Base-by-base conservation (phyloP, 768 basidiomycete genomes). In the Boletus eberwhitei region DNA sequence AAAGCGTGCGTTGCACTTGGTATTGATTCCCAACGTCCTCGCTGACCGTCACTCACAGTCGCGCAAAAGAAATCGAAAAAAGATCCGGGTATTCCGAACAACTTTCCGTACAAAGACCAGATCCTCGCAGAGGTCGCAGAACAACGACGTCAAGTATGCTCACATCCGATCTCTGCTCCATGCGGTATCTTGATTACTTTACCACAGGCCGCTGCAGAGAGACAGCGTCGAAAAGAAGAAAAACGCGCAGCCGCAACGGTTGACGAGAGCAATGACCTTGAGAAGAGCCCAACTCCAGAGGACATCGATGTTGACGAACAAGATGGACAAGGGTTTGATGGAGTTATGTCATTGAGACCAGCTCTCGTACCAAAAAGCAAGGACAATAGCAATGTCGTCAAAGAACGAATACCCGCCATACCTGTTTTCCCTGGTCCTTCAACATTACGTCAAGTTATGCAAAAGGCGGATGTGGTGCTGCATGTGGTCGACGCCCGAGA, bases 81-180 rank as follows among this genome's bases (percentile, higher is more conserved):
- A 70, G 94, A 98, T 70, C 92, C 90, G 31, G 94, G 94, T 42
- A 93, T 97, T 60, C 94, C 94, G 8, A 95, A 89, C 72, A 86
- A 84, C 55, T 93, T 93, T 74, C 93, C 92, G 5, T 94, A 87
- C 79, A 98, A 96, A 73, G 94, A 95, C 64, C 86, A 93, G 71
- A 88, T 98, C 59, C 76, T 98, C 29, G 94, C 93, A 5, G 94
- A 98, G 64, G 80, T 96, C 48, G 86, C 87, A 42, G 89, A 90
- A 62, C 81, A 90, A 66, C 84, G 93, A 58, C 78, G 89, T 64
- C 72, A 78, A 58, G 93, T 93, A 63, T 19, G 39, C 31, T 50
- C 38, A 42, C 2, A 17, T 45, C 40, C 26, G 21, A 16, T 48
- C 21, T 16, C 3, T 40, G 5, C 16, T 13, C 26, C 16, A 17